A percentile compares a stretch with the other conserved stretches of the same genome.
phyloP scores from a whole-genome alignment of 2,329 filamentous ascomycete species.

The Rachicladosporium sp. region DNA sequence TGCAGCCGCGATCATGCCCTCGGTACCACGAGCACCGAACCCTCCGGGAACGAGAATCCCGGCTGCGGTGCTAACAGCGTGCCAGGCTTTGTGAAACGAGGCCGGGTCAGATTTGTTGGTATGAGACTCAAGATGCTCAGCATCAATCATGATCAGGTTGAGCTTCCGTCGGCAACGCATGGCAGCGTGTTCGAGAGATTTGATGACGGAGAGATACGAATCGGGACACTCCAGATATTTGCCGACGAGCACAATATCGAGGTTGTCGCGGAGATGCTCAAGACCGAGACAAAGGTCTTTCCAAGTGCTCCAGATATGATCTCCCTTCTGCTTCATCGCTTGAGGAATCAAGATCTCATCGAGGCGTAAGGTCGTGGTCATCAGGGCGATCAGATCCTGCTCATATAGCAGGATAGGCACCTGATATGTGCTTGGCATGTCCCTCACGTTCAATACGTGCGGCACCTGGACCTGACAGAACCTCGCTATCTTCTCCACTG shows the following conservation, averaged over 20 bases:
- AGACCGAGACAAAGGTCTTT: constrained; percentile 55
- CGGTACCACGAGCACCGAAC: constrained; percentile 69
- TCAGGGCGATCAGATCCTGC: constrained; percentile 59
- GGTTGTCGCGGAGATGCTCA: constrained; percentile 52
- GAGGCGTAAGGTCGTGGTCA: constrained; percentile 55
- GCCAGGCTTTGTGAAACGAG: constrained; percentile 70
- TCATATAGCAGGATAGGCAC: constrained; percentile 84
- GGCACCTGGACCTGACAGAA: constrained; percentile 77
- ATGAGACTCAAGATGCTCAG: constrained; percentile 65
- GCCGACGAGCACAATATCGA: constrained; percentile 78
- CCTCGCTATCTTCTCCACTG: constrained; percentile 76
- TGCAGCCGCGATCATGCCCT: constrained; percentile 83
- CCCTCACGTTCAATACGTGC: constrained; percentile 76
- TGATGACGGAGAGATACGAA: constrained; percentile 72
- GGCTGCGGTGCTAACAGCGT: constrained; percentile 58
- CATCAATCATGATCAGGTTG: constrained; percentile 72
- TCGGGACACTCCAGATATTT: constrained; percentile 83
- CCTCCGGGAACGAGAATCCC: constrained; percentile 62
- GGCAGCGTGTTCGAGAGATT: constrained; percentile 79
- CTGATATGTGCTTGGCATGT: constrained; percentile 85
- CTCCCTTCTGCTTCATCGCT: constrained; percentile 48
- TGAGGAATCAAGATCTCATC: constrained; percentile 39
- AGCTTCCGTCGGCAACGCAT: constrained; percentile 77
- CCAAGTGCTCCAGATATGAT: constrained; percentile 68
- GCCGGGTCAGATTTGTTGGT: constrained; percentile 51